Percentiles rank a stretch among this genome's conserved stretches.
These are phyloP conservation scores for Alternaria consortialis DNA, from an alignment of 2,329 filamentous ascomycete genomes.

Conservation along the genomic window DNA sequence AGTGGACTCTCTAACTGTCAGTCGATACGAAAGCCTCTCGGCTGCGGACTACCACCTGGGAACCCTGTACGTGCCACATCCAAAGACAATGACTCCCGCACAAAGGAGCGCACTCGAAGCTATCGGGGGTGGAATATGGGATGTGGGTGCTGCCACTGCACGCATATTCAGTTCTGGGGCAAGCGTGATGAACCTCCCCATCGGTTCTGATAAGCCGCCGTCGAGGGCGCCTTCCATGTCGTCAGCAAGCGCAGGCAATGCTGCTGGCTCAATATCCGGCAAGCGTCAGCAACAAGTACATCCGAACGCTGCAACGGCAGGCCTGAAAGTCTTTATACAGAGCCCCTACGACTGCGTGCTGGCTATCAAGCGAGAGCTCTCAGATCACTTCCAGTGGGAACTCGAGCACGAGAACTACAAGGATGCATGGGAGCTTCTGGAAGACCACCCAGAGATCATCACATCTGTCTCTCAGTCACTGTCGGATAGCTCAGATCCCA, in stretches of 20 bases:
- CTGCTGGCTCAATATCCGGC: constrained; percentile 27
- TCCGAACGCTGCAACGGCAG: constrained; percentile 62
- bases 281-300: constrained; percentile 50
- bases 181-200: constrained; percentile 67
- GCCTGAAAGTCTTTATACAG: constrained; percentile 89
- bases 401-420: constrained; percentile 82
- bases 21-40: constrained; percentile 84
- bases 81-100: constrained; percentile 66
- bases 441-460: constrained; percentile 81
- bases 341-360: constrained; percentile 97
- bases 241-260: constrained; percentile 45
- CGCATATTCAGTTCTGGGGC: constrained; percentile 86
- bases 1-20: constrained; percentile 85
- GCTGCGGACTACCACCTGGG: constrained; percentile 92
- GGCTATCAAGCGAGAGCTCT: constrained; percentile 83
- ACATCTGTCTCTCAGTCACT: constrained; percentile 51
- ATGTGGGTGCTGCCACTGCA: constrained; percentile 86
- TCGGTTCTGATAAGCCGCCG: constrained; percentile 50
- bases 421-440: constrained; percentile 86
- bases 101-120: constrained; percentile 80
- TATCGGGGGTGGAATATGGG: constrained; percentile 82
- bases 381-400: constrained; percentile 87
- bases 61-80: constrained; percentile 79
- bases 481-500: constrained; percentile 51
- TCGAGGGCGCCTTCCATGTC: constrained; percentile 42